Percentiles rank a stretch among this genome's conserved stretches.
Conservation (phyloP, 2,329 filamentous ascomycete genomes). For the Botryotinia calthae region DNA sequence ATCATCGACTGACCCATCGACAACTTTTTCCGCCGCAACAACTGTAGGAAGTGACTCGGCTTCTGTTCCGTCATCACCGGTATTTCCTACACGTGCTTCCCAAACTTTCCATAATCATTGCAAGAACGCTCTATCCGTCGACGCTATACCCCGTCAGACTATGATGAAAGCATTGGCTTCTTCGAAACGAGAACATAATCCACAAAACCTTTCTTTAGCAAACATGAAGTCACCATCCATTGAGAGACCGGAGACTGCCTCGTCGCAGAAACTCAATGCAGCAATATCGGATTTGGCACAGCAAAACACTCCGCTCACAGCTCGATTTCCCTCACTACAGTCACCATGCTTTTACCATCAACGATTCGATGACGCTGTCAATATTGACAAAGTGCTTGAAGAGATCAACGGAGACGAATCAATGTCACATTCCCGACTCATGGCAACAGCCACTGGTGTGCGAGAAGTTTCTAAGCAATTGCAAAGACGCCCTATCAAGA, state of each 20-base stretch:
- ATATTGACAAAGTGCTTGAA: slow-evolving; percentile 91
- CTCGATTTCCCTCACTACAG: slow-evolving; percentile 66
- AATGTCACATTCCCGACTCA: slow-evolving; percentile 88
- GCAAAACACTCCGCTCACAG: slow-evolving; percentile 39
- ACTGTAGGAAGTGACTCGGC: slow-evolving; percentile 34
- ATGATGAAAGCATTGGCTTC: slow-evolving; percentile 80
- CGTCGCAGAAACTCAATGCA: slow-evolving; percentile 60
- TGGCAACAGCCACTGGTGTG: slow-evolving; percentile 93
- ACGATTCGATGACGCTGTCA: slow-evolving; percentile 92
- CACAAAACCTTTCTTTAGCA: slow-evolving; percentile 40
- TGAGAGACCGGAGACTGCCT: slow-evolving; percentile 34
- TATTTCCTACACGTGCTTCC: slow-evolving; percentile 26
- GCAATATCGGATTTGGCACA: slow-evolving; percentile 52
- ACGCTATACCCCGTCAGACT: slow-evolving; percentile 67
- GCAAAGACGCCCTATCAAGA: slow-evolving; percentile 85
- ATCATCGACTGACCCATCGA: slow-evolving; percentile 22
- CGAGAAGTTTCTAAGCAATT: slow-evolving; percentile 95
- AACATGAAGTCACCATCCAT: slow-evolving; percentile 18
- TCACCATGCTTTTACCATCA: slow-evolving; percentile 98
- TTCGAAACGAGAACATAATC: slow-evolving; percentile 57
- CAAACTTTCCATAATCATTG: slow-evolving; percentile 31
- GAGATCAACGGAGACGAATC: slow-evolving; percentile 87
- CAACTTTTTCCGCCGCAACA: slow-evolving; percentile 32
- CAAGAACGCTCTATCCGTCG: slow-evolving; percentile 39
- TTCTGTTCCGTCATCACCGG: slow-evolving; percentile 35